Conservation (phyloP, 257 asterid species). For the Fraxinus anomala region DNA sequence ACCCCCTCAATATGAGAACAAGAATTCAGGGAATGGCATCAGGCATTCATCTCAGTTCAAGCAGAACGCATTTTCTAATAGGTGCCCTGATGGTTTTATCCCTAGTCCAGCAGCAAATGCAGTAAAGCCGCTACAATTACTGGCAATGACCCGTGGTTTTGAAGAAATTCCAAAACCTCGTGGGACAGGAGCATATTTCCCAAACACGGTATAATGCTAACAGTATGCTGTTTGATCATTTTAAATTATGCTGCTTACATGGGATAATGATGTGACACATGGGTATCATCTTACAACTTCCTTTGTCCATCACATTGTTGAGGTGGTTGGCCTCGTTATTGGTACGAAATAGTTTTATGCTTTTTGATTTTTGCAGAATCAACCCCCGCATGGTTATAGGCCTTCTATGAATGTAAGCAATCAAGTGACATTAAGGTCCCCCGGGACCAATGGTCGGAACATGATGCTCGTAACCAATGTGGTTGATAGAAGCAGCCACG, state of each 20-base stretch:
- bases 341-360: neutral
- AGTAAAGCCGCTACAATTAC: constrained; percentile 38
- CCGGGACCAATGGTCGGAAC: constrained; percentile 38
- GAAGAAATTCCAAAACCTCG: constrained; percentile 73
- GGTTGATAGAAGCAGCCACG: constrained; percentile 47
- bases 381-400: constrained; percentile 44
- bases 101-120: constrained; percentile 24
- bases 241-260: constrained; percentile 11
- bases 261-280: constrained; percentile 4
- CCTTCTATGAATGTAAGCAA: constrained; percentile 50
- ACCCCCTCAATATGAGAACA: constrained; percentile 31
- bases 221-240: constrained; percentile 5
- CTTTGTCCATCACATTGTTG: neutral
- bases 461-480: constrained; percentile 25
- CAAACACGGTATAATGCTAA: constrained; percentile 54
- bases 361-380: constrained; percentile 40
- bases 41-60: constrained; percentile 42
- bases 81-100: constrained; percentile 36
- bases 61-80: constrained; percentile 49
- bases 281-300: neutral
- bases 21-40: constrained; percentile 38
- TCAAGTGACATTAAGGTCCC: constrained; percentile 42
- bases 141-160: constrained; percentile 43
- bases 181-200: constrained; percentile 82
- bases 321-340: neutral